These are phyloP conservation scores for Ceratocystiopsis minuta DNA, from an alignment of 2,329 filamentous ascomycete species.

Conservation along the genomic window DNA sequence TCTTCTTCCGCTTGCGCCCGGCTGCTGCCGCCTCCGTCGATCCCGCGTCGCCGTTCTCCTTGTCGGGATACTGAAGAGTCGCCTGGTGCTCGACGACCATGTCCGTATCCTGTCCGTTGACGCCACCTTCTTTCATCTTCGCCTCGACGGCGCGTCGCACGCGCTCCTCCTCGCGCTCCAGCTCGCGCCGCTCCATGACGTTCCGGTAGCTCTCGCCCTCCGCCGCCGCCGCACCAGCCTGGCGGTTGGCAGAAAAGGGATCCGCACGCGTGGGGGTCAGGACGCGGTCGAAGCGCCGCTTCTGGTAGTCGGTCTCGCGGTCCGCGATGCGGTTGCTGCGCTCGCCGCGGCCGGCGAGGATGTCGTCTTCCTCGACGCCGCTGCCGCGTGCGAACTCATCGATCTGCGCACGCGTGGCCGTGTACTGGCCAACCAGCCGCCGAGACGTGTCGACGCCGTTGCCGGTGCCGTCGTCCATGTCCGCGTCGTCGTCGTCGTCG, in stretches of 20 bases:
- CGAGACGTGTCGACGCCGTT: constrained; percentile 43
- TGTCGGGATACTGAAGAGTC: constrained; percentile 51
- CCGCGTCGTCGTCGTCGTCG: constrained; percentile 64
- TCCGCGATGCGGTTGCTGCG: constrained; percentile 81
- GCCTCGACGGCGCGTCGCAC: constrained; percentile 66
- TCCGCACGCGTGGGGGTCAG: constrained; percentile 76
- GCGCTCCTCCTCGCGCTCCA: constrained; percentile 86
- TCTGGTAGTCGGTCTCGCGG: constrained; percentile 94
- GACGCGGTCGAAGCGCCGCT: constrained; percentile 75
- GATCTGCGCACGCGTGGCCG: constrained; percentile 77
- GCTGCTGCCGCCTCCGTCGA: constrained; percentile 40
- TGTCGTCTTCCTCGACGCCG: constrained; percentile 83
- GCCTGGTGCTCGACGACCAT: constrained; percentile 51
- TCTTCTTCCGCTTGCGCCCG: constrained; percentile 73
- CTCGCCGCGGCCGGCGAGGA: constrained; percentile 64
- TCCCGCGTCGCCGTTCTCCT: constrained; percentile 55
- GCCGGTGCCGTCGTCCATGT: constrained; percentile 42
- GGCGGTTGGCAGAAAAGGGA: constrained; percentile 60
- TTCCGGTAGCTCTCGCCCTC: constrained; percentile 75
- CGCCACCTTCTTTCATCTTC: constrained; percentile 28
- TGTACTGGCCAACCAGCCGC: constrained; percentile 85
- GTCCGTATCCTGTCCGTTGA: constrained; percentile 36
- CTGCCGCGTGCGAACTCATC: constrained; percentile 78
- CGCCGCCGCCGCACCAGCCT: constrained; percentile 35
- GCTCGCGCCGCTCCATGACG: constrained; percentile 74